phyloP scores from a whole-genome alignment of 805 yeast genomes.

The Starmerella etchellsii region DNA sequence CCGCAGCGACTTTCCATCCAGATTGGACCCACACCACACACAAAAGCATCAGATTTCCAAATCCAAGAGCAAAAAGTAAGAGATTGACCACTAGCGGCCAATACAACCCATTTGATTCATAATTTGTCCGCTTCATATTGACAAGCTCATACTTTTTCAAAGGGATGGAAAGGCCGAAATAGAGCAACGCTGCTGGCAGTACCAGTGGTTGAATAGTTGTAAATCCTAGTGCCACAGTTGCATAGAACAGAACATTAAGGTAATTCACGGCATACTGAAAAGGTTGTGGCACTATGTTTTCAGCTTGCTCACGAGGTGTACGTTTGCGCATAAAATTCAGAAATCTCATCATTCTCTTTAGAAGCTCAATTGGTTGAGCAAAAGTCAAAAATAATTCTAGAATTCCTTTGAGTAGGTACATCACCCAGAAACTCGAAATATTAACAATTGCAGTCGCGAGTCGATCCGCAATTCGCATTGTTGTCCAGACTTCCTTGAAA shows the following conservation, averaged over 20 bases:
- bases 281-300: conserved; percentile 26
- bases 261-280: conserved; percentile 27
- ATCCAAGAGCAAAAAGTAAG: conserved; percentile 25
- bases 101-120: conserved; percentile 29
- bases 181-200: conserved; percentile 25
- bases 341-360: conserved; percentile 18
- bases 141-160: conserved; percentile 27
- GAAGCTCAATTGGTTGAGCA: conserved; percentile 24
- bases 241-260: conserved; percentile 27
- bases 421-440: conserved; percentile 32
- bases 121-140: conserved; percentile 28
- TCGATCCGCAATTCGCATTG: conserved; percentile 25
- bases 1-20: conserved; percentile 26
- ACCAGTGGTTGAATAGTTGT: conserved; percentile 30
- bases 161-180: conserved; percentile 24
- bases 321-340: conserved; percentile 6
- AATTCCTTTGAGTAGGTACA: conserved; percentile 28
- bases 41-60: conserved; percentile 29
- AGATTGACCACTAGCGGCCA: conserved; percentile 29
- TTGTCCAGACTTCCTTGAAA: conserved; percentile 22
- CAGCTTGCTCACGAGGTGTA: conserved; percentile 27
- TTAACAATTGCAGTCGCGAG: conserved; percentile 28
- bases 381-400: conserved; percentile 25
- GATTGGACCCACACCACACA: conserved; percentile 30
- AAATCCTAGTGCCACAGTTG: conserved; percentile 29